phyloP scores from a whole-genome alignment of 1,139 yeast genomes.

The Saccharomyces hybrid region DNA sequence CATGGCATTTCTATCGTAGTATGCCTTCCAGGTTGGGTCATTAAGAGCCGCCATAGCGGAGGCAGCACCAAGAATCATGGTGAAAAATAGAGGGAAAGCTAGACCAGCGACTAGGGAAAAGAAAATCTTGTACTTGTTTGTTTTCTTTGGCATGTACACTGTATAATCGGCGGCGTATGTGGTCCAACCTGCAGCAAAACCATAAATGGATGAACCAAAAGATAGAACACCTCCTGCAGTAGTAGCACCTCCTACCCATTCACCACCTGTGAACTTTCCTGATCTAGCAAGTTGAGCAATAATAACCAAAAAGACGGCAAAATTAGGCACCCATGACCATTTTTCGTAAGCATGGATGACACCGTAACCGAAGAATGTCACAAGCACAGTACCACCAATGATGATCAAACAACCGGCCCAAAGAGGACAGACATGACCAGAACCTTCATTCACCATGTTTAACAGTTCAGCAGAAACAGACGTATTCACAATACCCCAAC shows the following conservation, averaged over 20 bases:
- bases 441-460: slow-evolving; percentile 55
- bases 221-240: slow-evolving; percentile 72
- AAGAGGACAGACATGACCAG: slow-evolving; percentile 58
- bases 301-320: slow-evolving; percentile 60
- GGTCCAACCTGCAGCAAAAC: slow-evolving; percentile 93
- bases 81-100: slow-evolving; percentile 57
- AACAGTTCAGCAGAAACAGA: slow-evolving; percentile 83
- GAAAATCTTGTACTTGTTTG: slow-evolving; percentile 52
- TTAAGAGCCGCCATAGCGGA: slow-evolving; percentile 55
- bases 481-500: slow-evolving; percentile 94
- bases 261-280: slow-evolving; percentile 45
- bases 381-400: slow-evolving; percentile 56
- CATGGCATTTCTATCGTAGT: slow-evolving; percentile 39
- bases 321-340: slow-evolving; percentile 81
- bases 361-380: slow-evolving; percentile 77
- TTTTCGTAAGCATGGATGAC: slow-evolving; percentile 76
- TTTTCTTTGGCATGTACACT: slow-evolving; percentile 64
- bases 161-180: slow-evolving; percentile 89
- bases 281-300: slow-evolving; percentile 68
- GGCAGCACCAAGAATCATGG: slow-evolving; percentile 80
- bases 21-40: slow-evolving; percentile 40
- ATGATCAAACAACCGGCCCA: slow-evolving; percentile 85
- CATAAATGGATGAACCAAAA: slow-evolving; percentile 76
- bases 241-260: slow-evolving; percentile 38
- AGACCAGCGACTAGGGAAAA: slow-evolving; percentile 56